Base-by-base conservation (phyloP, 495 filamentous ascomycete genomes). In the Hyaloscypha variabilis region DNA sequence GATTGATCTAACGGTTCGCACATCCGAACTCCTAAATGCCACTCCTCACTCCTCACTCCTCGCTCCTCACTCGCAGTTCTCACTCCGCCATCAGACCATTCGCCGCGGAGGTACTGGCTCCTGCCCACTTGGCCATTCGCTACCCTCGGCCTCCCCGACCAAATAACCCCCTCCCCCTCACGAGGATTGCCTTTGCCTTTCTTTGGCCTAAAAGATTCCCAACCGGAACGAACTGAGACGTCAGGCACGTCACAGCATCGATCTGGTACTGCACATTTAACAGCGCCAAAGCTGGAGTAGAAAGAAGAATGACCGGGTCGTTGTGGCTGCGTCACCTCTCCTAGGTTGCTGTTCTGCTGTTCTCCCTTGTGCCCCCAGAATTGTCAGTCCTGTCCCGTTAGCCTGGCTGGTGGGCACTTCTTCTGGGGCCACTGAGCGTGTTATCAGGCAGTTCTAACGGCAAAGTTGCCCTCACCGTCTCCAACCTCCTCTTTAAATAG, bases 401-500 rank as follows among this genome's bases (percentile, higher is more conserved):
- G n/a, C n/a, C n/a, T n/a, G n/a, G n/a, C n/a, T n/a, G n/a, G n/a
- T 6, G 31, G 2, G 31, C 31, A 34, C 17, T 17, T 6, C 39
- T 19, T 46, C 39, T 19, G 39, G 14, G 4, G 17, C 39, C 39
- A 46, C 39, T 46, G 39, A 19, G 14, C 39, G 19, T 46, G 39
- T 46, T 19, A 8, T 17, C 39, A 14, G 10, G 39, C 6, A 11
- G 39, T 46, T 46, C 39, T 46, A 17, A 46, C 39, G 39, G 39
- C 11, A 2, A 46, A 46, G 39, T 1, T 46, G 11, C 39, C 19
- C 39, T 46, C 39, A 46, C 39, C 39, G 39, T 46, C 39, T 46
- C 39, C 39, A 46, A 11, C 39, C 39, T 46, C 39, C 39, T 42
- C 39, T 46, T 46, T 46, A 46, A 46, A 46, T 46, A 46, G 39